Base-by-base conservation (phyloP, 345 rosid species). In the Melastoma malabathricum region DNA sequence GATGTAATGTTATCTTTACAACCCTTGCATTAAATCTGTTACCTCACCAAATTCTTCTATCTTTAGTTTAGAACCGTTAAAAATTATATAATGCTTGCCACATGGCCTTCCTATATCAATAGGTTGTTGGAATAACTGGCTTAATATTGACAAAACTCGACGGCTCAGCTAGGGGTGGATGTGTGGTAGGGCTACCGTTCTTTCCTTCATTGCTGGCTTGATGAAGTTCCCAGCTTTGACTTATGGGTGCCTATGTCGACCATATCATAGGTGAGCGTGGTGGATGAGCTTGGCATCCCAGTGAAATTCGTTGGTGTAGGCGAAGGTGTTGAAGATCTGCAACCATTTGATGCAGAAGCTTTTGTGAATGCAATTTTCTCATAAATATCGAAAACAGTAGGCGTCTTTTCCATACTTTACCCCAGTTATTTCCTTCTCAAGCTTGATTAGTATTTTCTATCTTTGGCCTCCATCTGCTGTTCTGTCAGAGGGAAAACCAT, bases 111-210 rank as follows among this genome's bases (percentile, higher is more conserved):
- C 12, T 34, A 9, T 34, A 34, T 34, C 41, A 12, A 46, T 78
- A 87, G 95, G 70, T 84, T n/a, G 93, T 82, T 45, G 96, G 98
- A 44, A 76, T 87, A 49, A 84, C 98, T 1, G 98, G 98, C 55
- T 77, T 80, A 55, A 64, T 92, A 65, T 74, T 92, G 85, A 92
- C 98, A 51, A 87, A 87, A 65, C 93, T 92, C 15, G 96, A 92
- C 54, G 93, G 96, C 19, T 82, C 96, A 61, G 96, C 98, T 41
- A 79, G 98, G 70, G 96, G 98, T 52, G 96, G 96, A 56, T 84
- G 95, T 56, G 96, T 92, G 98, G 93, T 84, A 77, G 50, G 62
- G 44, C 13, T 12, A 14, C 51, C 27, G 43, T 56, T 38, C 41
- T 8, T 9, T 34, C 41, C 41, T 34, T 34, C 41, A 34, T 34